Evolutionary conservation across 1,284 basidiomycete genomes (phyloP).

Genomic region (Marasmius oreades): DNA sequence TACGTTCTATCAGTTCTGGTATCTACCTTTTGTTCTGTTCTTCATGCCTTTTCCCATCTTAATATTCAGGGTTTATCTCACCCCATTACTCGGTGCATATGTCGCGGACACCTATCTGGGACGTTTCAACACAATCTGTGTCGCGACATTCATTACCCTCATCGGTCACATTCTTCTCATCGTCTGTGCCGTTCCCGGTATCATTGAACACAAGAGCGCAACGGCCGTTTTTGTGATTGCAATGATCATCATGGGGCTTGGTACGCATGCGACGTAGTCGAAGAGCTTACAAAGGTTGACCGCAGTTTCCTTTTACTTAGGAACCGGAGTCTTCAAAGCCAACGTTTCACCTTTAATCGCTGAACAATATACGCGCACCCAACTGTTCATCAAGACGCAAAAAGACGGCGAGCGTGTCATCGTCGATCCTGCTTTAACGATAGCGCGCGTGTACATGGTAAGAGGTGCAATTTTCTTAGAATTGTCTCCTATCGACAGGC

Average conservation of each 20-base stretch:
- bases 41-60: conserved; percentile 15
- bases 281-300: conserved; percentile 35
- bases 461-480: conserved; percentile 2
- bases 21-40: conserved; percentile 17
- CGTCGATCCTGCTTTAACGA: conserved; percentile 75
- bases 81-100: conserved; percentile 49
- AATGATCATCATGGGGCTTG: conserved; percentile 62
- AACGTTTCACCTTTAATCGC: conserved; percentile 80
- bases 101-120: conserved; percentile 8
- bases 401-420: conserved; percentile 74
- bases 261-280: background rate
- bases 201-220: conserved; percentile 60
- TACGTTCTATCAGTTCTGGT: conserved; percentile 66
- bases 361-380: conserved; percentile 67
- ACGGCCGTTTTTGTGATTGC: conserved; percentile 64
- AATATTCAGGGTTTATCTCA: conserved; percentile 34
- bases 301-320: conserved; percentile 9
- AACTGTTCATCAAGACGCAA: conserved; percentile 50
- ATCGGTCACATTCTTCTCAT: conserved; percentile 12
- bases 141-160: conserved; percentile 9
- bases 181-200: conserved; percentile 59
- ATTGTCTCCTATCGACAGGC: background rate
- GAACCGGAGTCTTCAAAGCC: conserved; percentile 78
- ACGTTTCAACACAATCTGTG: conserved; percentile 12
- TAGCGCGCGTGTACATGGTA: conserved; percentile 71